These are phyloP conservation scores for Picea abies DNA, from an alignment of 83 land plant species.

Conservation along the genomic window DNA sequence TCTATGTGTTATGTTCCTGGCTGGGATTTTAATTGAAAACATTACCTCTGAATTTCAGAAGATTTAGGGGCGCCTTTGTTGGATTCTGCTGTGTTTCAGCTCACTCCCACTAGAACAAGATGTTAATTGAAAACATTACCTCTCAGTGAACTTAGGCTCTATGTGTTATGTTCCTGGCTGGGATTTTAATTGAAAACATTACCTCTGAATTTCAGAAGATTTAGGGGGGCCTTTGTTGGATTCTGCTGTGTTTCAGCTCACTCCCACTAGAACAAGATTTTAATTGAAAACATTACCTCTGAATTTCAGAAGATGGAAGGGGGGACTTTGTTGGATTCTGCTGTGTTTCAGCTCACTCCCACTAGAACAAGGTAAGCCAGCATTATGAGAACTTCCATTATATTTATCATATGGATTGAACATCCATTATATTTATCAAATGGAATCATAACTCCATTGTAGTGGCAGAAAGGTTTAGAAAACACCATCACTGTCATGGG, in stretches of 20 bases:
- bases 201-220: no score
- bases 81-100: no score
- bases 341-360: constrained; percentile 56
- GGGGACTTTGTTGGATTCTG: constrained; percentile 26
- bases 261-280: constrained; percentile 50
- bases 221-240: constrained; percentile 16
- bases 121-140: no score
- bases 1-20: background rate
- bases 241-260: constrained; percentile 50
- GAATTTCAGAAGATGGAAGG: no score
- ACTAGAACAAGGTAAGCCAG: constrained; percentile 43
- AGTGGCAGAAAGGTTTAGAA: no score
- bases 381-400: background rate
- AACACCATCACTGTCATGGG: no score
- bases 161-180: background rate
- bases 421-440: no score
- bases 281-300: background rate
- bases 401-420: constrained; percentile 1
- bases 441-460: no score
- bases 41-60: no score
- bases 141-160: background rate
- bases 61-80: no score
- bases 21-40: background rate
- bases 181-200: background rate
- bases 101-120: no score